Evolutionary conservation across 495 filamentous ascomycete genomes (phyloP).

Genomic region (Oidiodendron maius): DNA sequence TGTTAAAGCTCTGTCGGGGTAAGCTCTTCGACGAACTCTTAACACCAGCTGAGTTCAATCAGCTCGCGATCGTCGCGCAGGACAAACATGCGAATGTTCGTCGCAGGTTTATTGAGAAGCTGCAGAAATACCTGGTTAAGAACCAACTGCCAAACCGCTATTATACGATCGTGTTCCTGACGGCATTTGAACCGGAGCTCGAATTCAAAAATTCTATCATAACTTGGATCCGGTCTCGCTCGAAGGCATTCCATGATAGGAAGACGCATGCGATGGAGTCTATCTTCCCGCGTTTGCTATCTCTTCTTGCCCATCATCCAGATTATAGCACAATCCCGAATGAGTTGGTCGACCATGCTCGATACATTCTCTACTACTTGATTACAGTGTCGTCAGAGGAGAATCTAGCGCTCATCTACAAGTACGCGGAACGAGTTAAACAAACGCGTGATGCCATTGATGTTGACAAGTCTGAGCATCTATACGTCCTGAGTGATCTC

Average conservation of each 20-base stretch:
- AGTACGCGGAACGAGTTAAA: slow-evolving; percentile 89
- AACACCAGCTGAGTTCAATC: slow-evolving; percentile 66
- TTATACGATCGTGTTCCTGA: slow-evolving; percentile 81
- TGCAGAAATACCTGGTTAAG: slow-evolving; percentile 79
- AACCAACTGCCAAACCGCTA: slow-evolving; percentile 66
- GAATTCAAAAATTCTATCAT: slow-evolving; percentile 64
- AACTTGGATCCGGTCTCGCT: slow-evolving; percentile 85
- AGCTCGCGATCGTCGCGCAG: slow-evolving; percentile 71
- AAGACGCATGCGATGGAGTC: slow-evolving; percentile 70
- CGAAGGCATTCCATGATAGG: slow-evolving; percentile 42
- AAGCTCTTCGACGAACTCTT: slow-evolving; percentile 74
- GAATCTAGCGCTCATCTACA: slow-evolving; percentile 84
- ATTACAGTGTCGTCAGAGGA: slow-evolving; percentile 74
- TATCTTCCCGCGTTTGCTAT: slow-evolving; percentile 78
- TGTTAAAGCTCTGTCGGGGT: slow-evolving; percentile 76
- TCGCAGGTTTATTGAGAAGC: slow-evolving; percentile 66
- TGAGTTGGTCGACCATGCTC: slow-evolving; percentile 72
- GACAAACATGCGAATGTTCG: slow-evolving; percentile 70
- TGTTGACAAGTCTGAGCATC: slow-evolving; percentile 50
- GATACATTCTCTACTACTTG: slow-evolving; percentile 87
- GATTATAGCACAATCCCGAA: slow-evolving; percentile 68
- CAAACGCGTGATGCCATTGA: slow-evolving; percentile 75
- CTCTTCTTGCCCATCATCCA: slow-evolving; percentile 88
- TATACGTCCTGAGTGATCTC: slow-evolving; percentile 87
- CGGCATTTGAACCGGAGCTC: slow-evolving; percentile 77